A percentile compares a stretch with the other conserved stretches of the same genome.
Evolutionary conservation across 495 filamentous ascomycete species (phyloP).

Genomic region (Hypoxylon subgilvum): DNA sequence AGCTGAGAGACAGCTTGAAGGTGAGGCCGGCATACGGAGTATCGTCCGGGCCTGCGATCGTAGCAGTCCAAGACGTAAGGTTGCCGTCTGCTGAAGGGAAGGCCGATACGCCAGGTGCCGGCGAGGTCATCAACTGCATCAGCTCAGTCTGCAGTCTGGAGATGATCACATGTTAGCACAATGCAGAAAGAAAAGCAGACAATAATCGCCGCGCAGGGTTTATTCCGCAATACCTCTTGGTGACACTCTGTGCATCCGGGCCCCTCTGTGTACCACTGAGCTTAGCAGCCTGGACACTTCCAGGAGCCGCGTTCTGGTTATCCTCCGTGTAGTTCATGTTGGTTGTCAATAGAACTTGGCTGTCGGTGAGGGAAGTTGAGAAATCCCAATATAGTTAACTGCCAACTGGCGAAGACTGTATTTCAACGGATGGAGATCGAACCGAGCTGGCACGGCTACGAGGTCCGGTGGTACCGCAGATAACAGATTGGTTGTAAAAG

Average conservation of each 20-base stretch:
- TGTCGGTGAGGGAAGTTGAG: slow-evolving; percentile 2
- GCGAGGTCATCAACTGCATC: slow-evolving; percentile 96
- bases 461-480: slow-evolving; percentile 15
- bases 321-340: slow-evolving; percentile 73
- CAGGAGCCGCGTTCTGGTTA: slow-evolving; percentile 72
- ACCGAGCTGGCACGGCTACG: slow-evolving; percentile 5
- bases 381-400: not conserved
- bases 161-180: too few relatives aligned
- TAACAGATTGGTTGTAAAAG: slow-evolving; percentile 14
- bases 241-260: slow-evolving; percentile 73
- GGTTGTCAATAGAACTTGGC: slow-evolving; percentile 1
- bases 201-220: too few relatives aligned
- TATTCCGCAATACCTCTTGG: slow-evolving; percentile 67
- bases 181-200: too few relatives aligned
- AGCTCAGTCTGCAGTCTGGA: slow-evolving; percentile 90
- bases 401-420: slow-evolving; percentile 11
- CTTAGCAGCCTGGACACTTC: slow-evolving; percentile 61
- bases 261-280: slow-evolving; percentile 62
- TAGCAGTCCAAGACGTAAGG: slow-evolving; percentile 89
- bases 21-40: slow-evolving; percentile 89
- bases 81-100: slow-evolving; percentile 92
- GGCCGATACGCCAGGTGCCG: slow-evolving; percentile 90
- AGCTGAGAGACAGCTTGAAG: slow-evolving; percentile 92
- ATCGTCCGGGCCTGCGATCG: slow-evolving; percentile 87
- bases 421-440: slow-evolving; percentile 25